These are phyloP conservation scores for Streptanthus diversifolius DNA, from an alignment of 345 rosid genomes.

Conservation along the genomic window DNA sequence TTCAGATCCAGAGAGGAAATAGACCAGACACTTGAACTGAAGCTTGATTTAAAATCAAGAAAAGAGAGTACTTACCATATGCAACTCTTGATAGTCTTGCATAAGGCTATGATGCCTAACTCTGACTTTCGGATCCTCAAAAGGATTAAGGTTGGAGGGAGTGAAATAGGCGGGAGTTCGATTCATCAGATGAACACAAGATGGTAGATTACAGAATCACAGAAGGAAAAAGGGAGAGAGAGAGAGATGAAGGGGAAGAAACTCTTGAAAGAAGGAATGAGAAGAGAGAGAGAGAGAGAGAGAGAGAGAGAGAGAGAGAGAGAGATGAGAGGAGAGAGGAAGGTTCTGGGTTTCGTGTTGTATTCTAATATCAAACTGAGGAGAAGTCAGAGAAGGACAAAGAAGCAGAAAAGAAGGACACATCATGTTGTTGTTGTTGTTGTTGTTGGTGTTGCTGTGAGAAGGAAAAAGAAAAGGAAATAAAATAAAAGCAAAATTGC, in stretches of 20 bases:
- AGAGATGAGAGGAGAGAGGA: slow-evolving; percentile 26
- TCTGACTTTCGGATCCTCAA: slow-evolving; percentile 47
- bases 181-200: slow-evolving; percentile 38
- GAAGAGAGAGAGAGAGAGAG: slow-evolving; percentile 15
- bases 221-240: background rate
- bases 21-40: slow-evolving; percentile 7
- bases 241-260: background rate
- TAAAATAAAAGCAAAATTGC: background rate
- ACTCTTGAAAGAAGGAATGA: background rate
- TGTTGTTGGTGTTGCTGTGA: slow-evolving; percentile 21
- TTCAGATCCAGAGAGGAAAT: slow-evolving; percentile 41
- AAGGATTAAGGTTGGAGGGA: background rate
- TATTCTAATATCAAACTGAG: slow-evolving; percentile 25
- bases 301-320: slow-evolving; percentile 22
- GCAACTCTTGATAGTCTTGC: slow-evolving; percentile 61
- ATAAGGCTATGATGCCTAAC: slow-evolving; percentile 52
- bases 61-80: slow-evolving; percentile 41
- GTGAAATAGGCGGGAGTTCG: slow-evolving; percentile 36
- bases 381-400: slow-evolving; percentile 38
- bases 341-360: slow-evolving; percentile 32
- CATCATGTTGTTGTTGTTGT: slow-evolving; percentile 30
- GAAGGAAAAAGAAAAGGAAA: background rate
- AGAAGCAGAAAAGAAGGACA: slow-evolving; percentile 38
- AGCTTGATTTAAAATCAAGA: slow-evolving; percentile 20
- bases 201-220: slow-evolving; percentile 4